Conservation (phyloP, 2,329 filamentous ascomycete genomes). For the Emericellopsis cladophorae region DNA sequence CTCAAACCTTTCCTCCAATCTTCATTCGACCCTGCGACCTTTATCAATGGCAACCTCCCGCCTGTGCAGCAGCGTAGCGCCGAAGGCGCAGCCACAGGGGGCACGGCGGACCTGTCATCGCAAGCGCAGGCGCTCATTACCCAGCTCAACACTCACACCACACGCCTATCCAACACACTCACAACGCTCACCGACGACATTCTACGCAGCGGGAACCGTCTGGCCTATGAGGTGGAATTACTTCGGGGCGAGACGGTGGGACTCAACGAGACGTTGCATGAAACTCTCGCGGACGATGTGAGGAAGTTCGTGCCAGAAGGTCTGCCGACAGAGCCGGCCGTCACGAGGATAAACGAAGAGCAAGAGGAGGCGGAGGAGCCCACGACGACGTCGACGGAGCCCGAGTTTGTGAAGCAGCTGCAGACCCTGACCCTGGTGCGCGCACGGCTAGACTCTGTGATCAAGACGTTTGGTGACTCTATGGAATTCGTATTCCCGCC, state of each 20-base stretch:
- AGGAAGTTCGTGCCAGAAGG: conserved; percentile 54
- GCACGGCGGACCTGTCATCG: conserved; percentile 61
- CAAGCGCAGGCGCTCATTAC: conserved; percentile 78
- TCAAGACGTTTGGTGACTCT: conserved; percentile 84
- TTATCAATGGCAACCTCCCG: conserved; percentile 70
- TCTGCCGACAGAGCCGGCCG: conserved; percentile 18
- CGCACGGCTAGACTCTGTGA: conserved; percentile 73
- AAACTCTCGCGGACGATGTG: conserved; percentile 60
- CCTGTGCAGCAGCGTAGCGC: conserved; percentile 35
- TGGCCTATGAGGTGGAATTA: conserved; percentile 92
- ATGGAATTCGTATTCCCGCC: conserved; percentile 93
- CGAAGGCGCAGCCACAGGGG: conserved; percentile 9
- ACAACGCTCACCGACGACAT: conserved; percentile 94
- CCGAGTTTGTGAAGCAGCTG: conserved; percentile 62
- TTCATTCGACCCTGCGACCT: conserved; percentile 72
- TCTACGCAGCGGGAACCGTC: conserved; percentile 69
- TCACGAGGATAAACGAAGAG: conserved; percentile 10
- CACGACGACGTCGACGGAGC: conserved; percentile 25
- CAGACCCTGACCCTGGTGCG: conserved; percentile 75
- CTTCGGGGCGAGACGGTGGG: conserved; percentile 76
- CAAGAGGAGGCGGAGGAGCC: conserved; percentile 5
- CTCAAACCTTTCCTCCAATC: conserved; percentile 64
- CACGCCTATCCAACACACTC: conserved; percentile 65
- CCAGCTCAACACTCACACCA: conserved; percentile 79
- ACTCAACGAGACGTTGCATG: conserved; percentile 66